A percentile compares a stretch with the other conserved stretches of the same genome.
Conservation (phyloP, 305 asterid species). For the Fraxinus dipetala region DNA sequence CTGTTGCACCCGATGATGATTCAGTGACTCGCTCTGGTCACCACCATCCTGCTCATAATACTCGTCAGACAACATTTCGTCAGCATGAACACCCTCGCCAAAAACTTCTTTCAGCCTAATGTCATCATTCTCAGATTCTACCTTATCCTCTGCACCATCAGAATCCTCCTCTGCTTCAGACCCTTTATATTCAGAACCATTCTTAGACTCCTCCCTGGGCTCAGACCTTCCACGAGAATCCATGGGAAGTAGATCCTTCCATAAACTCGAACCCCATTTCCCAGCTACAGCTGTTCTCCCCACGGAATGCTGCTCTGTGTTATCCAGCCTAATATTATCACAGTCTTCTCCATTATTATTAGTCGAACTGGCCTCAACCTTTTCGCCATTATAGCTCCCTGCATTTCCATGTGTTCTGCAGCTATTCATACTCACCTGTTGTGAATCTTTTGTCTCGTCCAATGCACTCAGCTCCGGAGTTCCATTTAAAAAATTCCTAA, state of each 20-base stretch:
- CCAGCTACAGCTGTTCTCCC: conserved; percentile 45
- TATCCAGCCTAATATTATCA: conserved; percentile 28
- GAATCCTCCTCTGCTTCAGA: conserved; percentile 70
- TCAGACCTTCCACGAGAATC: conserved; percentile 48
- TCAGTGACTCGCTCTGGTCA: conserved; percentile 69
- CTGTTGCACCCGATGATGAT: conserved; percentile 52
- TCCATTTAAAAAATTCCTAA: conserved; percentile 55
- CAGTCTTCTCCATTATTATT: conserved; percentile 42
- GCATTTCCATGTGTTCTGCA: conserved; percentile 41
- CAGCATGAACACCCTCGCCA: conserved; percentile 69
- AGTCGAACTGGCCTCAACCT: conserved; percentile 42
- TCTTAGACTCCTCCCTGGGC: conserved; percentile 83
- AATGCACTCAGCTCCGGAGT: conserved; percentile 41
- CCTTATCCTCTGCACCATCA: conserved; percentile 60
- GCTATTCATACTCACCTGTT: conserved; percentile 34
- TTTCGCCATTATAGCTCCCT: conserved; percentile 40
- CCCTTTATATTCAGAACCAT: conserved; percentile 86
- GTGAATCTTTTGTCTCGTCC: conserved; percentile 50
- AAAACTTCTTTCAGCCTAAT: conserved; percentile 37
- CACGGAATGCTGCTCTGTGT: conserved; percentile 37
- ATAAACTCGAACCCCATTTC: conserved; percentile 80
- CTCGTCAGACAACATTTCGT: conserved; percentile 97
- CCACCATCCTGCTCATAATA: conserved; percentile 97
- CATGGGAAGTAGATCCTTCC: conserved; percentile 72
- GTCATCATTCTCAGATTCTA: conserved; percentile 59